These are phyloP conservation scores for Pythium myriotylum DNA, from an alignment of 352 stramenopile genomes.

Conservation along the genomic window DNA sequence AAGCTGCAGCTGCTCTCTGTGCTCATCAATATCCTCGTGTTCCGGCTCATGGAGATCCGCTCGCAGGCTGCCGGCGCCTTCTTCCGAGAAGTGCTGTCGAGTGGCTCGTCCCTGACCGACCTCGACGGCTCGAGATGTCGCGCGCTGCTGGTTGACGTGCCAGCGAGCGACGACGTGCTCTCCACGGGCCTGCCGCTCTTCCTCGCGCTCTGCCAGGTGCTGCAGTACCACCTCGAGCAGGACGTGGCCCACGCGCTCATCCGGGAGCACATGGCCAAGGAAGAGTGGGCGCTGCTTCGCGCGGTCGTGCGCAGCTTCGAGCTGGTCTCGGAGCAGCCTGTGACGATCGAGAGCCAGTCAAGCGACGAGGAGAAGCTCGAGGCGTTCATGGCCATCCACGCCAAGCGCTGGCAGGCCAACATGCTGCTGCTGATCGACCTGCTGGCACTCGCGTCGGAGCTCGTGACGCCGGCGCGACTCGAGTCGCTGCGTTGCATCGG, in stretches of 20 bases:
- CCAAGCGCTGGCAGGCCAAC: constrained; percentile 82
- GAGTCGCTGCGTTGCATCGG: constrained; percentile 66
- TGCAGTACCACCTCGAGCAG: constrained; percentile 87
- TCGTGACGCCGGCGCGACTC: constrained; percentile 60
- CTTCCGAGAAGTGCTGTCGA: constrained; percentile 45
- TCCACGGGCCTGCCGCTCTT: constrained; percentile 75
- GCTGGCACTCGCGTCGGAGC: constrained; percentile 56
- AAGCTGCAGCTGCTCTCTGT: constrained; percentile 83
- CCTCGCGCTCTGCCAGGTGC: constrained; percentile 75
- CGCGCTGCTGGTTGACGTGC: constrained; percentile 48
- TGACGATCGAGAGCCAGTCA: background rate
- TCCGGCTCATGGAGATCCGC: constrained; percentile 73
- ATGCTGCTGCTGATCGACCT: constrained; percentile 82
- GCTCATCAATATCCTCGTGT: constrained; percentile 82
- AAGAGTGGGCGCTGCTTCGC: constrained; percentile 62
- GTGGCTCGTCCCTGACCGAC: constrained; percentile 40
- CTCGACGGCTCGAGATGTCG: constrained; percentile 45
- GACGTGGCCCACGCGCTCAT: constrained; percentile 68
- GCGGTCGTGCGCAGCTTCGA: constrained; percentile 76
- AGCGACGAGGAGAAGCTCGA: constrained; percentile 33
- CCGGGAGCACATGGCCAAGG: constrained; percentile 52
- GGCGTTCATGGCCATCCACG: constrained; percentile 66
- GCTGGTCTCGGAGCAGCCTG: constrained; percentile 30
- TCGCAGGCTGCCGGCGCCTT: constrained; percentile 53
- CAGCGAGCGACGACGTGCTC: constrained; percentile 62